phyloP scores from a whole-genome alignment of 352 stramenopile genomes.

The Elongisporangium prolatum region DNA sequence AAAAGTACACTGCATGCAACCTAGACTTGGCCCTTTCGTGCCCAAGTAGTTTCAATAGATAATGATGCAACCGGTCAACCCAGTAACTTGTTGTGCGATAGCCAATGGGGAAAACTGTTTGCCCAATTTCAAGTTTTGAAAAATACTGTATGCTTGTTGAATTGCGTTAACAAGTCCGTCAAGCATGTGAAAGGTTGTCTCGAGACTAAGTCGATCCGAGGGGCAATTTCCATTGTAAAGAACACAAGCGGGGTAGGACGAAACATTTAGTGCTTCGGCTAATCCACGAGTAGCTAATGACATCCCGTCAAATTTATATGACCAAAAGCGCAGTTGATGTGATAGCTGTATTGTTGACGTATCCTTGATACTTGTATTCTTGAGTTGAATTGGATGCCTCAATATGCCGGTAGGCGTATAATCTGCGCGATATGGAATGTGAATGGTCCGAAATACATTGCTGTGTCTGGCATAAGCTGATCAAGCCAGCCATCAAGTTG shows the following conservation, averaged over 20 bases:
- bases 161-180: conserved; percentile 21
- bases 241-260: conserved; percentile 1
- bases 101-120: neutral
- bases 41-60: conserved; percentile 21
- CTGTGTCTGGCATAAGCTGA: conserved; percentile 3
- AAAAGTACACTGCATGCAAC: neutral
- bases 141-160: neutral
- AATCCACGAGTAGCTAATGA: conserved; percentile 16
- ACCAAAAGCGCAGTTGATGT: conserved; percentile 9
- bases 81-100: conserved; percentile 5
- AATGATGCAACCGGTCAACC: conserved; percentile 35
- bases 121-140: too few species aligned
- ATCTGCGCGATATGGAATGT: conserved; percentile 25
- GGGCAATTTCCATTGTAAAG: conserved; percentile 6
- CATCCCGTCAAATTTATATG: conserved; percentile 21
- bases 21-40: neutral
- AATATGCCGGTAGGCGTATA: neutral
- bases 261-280: conserved; percentile 6
- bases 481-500: conserved; percentile 7
- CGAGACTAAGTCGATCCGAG: conserved; percentile 9
- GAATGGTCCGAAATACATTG: conserved; percentile 26
- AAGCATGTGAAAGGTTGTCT: conserved; percentile 24
- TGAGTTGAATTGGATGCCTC: neutral
- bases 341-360: conserved; percentile 1
- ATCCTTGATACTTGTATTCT: neutral